phyloP scores from a whole-genome alignment of 1,284 basidiomycete genomes.

The Leucoagaricus sp. region DNA sequence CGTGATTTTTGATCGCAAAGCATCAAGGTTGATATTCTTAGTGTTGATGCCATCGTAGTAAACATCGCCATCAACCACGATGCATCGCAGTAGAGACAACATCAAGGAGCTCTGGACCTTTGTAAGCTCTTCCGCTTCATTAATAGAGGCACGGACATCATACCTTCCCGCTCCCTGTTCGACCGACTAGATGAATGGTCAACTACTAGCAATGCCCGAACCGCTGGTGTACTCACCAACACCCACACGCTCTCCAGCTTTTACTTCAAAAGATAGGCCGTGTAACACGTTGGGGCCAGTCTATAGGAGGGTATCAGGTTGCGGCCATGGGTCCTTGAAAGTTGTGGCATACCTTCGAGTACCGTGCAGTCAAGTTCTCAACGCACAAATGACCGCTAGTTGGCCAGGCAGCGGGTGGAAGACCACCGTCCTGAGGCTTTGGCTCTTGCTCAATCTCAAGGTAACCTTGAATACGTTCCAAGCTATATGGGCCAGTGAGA shows the following conservation, averaged over 20 bases:
- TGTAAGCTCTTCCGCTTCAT: background rate
- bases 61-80: slow-evolving; percentile 58
- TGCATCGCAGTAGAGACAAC: slow-evolving; percentile 53
- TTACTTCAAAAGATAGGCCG: slow-evolving; percentile 54
- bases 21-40: slow-evolving; percentile 61
- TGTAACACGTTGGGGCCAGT: slow-evolving; percentile 53
- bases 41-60: slow-evolving; percentile 51
- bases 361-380: slow-evolving; percentile 61
- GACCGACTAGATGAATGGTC: slow-evolving; percentile 40
- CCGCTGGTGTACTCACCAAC: slow-evolving; percentile 38
- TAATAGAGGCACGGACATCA: slow-evolving; percentile 29
- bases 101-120: slow-evolving; percentile 46
- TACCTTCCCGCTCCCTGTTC: slow-evolving; percentile 77
- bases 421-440: slow-evolving; percentile 43
- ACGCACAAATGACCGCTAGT: slow-evolving; percentile 68
- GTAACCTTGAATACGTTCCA: slow-evolving; percentile 79
- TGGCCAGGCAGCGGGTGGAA: slow-evolving; percentile 81
- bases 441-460: slow-evolving; percentile 74
- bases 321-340: background rate
- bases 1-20: slow-evolving; percentile 60
- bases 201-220: background rate
- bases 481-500: slow-evolving; percentile 33
- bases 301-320: slow-evolving; percentile 4
- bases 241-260: slow-evolving; percentile 62
- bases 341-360: slow-evolving; percentile 37